Percentiles rank a stretch among this genome's conserved stretches.
These are phyloP conservation scores for Passalora sequoiae DNA, from an alignment of 2,329 filamentous ascomycete genomes.

Conservation along the genomic window DNA sequence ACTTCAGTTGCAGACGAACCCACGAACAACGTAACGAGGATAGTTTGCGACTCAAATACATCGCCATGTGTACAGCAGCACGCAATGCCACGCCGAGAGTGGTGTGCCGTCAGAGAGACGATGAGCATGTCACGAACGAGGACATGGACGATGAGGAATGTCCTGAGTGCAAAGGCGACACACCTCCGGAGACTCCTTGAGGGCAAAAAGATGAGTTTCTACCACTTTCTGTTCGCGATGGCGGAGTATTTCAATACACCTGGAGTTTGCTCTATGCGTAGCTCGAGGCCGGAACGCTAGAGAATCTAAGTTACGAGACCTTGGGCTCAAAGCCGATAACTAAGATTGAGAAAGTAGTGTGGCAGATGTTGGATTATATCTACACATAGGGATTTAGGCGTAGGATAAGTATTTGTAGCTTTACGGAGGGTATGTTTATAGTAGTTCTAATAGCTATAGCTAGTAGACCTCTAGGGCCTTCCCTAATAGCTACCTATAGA, in stretches of 20 bases:
- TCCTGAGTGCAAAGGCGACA: neutral
- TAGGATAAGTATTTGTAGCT: neutral
- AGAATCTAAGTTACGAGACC: neutral
- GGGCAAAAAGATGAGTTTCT: neutral
- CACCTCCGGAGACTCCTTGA: neutral
- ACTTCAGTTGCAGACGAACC: neutral
- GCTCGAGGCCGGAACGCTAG: neutral
- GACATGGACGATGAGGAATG: neutral
- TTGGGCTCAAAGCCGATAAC: too few relatives aligned
- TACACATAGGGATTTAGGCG: neutral
- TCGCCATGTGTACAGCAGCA: neutral
- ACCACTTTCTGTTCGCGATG: neutral
- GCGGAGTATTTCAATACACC: too few relatives aligned
- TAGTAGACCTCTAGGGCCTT: too few relatives aligned
- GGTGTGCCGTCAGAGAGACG: neutral
- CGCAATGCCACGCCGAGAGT: neutral
- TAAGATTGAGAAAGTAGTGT: too few relatives aligned
- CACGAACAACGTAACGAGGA: neutral
- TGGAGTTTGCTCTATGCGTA: neutral
- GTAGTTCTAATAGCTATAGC: neutral
- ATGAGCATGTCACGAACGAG: slow-evolving; percentile 1
- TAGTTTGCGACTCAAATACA: neutral
- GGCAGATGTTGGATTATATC: neutral
- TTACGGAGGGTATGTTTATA: neutral
- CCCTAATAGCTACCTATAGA: too few relatives aligned